Evolutionary conservation across 805 yeast species (phyloP), one percentile per base, ranked within the genome.

Genomic region (Jamesozyma hellenica): DNA sequence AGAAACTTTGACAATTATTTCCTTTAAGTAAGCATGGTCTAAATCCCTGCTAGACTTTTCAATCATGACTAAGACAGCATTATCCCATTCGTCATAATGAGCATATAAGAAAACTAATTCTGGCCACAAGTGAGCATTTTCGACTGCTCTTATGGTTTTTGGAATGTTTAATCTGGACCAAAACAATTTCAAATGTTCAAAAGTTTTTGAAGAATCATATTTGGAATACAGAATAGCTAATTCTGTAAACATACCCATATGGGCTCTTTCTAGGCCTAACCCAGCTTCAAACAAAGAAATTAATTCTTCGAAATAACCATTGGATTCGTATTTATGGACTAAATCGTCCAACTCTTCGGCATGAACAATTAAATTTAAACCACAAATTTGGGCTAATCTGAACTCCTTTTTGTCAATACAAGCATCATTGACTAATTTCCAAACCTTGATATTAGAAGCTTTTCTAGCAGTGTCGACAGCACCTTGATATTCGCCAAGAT

Each of bases 231-330:
- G 70, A 35, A 84, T 72, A 17, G 97, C 95, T 53, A 92, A 73
- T 65, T 88, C 96, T 10, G 98, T 92, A 63, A 92, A 92, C 96
- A 92, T 90, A 52, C 97, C 98, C 98, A 92, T 92, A 61, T 92
- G 98, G 29, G 98, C 98, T 63, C 98, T 83, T 70, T 92, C 98
- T 51, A 92, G 73, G 32, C 95, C 94, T 44, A 92, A 73, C 49
- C 97, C 97, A 53, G 87, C 90, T 65, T 92, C 98, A 55, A 92
- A 86, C 55, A 92, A 74, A 14, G 96, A 77, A 47, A 90, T 84
- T 49, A 92, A 72, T 69, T 92, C 95, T 49, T 79, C 82, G 66
- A 88, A 88, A 65, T 86, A 85, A 33, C 98, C 98, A 50, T 81
- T 76, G 59, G 74, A 70, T 66, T 92, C 96, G 61, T 92, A 92